Percentiles rank a stretch among this genome's conserved stretches.
phyloP scores from a whole-genome alignment of 257 asterid genomes.

The Solanum lycopersicoides region DNA sequence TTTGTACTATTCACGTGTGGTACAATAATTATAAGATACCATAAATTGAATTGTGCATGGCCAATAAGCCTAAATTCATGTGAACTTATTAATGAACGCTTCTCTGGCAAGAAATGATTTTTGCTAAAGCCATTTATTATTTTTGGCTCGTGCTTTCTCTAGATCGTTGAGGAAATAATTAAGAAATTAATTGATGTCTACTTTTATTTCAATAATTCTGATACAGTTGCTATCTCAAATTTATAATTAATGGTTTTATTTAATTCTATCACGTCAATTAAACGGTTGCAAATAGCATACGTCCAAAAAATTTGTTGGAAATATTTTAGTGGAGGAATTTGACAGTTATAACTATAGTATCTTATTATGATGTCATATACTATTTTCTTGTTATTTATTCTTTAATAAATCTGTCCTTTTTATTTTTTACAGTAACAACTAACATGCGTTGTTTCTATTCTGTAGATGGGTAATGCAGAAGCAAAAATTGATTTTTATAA shows the following conservation, averaged over 20 bases:
- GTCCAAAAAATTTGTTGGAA: background rate
- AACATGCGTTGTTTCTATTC: background rate
- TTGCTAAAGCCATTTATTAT: background rate
- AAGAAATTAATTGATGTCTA: background rate
- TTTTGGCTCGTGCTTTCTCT: background rate
- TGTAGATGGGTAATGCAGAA: background rate
- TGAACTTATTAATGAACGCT: background rate
- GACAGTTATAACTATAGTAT: background rate
- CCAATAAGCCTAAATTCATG: background rate
- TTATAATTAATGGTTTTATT: background rate
- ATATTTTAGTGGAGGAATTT: background rate
- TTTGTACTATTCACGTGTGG: background rate
- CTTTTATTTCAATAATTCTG: background rate
- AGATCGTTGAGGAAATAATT: background rate
- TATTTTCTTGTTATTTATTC: background rate
- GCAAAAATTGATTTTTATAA: background rate
- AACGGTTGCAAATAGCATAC: background rate
- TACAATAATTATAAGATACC: background rate
- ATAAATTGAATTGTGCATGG: background rate
- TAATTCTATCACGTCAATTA: background rate
- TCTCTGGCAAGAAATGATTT: background rate
- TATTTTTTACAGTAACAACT: background rate
- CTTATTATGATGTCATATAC: background rate
- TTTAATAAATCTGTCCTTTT: background rate
- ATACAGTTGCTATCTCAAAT: background rate